Base-by-base conservation (phyloP, 225 moss, liverwort and hornwort genomes). In the Ulota crispa region DNA sequence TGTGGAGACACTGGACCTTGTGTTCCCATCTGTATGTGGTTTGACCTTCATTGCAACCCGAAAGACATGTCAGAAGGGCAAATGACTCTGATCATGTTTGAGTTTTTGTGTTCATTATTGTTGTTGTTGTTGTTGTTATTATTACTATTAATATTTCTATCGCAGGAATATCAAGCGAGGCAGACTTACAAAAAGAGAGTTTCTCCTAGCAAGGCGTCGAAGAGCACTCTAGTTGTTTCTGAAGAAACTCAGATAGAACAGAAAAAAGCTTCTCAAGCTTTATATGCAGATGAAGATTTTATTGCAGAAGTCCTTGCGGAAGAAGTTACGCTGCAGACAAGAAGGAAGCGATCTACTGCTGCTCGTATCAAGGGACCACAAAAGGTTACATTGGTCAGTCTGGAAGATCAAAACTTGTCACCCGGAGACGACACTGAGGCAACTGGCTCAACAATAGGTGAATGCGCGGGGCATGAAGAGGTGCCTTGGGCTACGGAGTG, bases 161-260 rank as follows among this genome's bases (percentile, higher is more conserved):
- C 78, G 83, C 89, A 98, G 97, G 89, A 89, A 13, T 99, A 95
- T 85, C 91, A 93, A 86, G 59, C 64, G 4, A 91, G 84, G 55
- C 31, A 3, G 66, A 45, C 37, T 10, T 7, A 6, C 20, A 47
- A 59, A 30, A 76, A 27, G 42, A 60, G 53, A 78, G 18, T 26
- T 52, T 24, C 70, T 68, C 4, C 50, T 16, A 50, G 50, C 50
- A 50, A 50, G 50, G 50, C 50, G 15, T 50, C 50, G 50, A 50
- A 50, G 68, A 73, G 21, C 14, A 45, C 47, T 20, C 19, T 16
- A 56, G 57, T 47, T 57, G 32, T 19, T 76, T 23, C 47, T 30
- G 75, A 82, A 36, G 83, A 81, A 70, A 54, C 54, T 5, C 27
- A 2, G 56, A 79, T 61, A 9, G 87, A 82, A 52, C 86, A 80